Percentiles rank a stretch among this genome's conserved stretches.
Evolutionary conservation across 1,139 yeast genomes (phyloP).

Genomic region (Zygoascus meyerae): DNA sequence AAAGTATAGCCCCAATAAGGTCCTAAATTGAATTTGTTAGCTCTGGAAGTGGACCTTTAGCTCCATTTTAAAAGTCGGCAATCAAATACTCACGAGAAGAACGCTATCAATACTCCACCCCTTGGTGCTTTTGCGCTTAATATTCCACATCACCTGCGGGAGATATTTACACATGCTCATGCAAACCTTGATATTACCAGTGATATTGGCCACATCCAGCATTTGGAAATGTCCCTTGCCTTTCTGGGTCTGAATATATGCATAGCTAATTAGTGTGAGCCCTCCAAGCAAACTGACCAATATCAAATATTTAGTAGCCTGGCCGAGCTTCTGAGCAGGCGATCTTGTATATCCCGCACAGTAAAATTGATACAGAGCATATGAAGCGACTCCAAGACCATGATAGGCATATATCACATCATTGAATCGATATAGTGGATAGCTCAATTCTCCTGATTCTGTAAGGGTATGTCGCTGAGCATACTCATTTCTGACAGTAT

Average conservation of each 20-base stretch:
- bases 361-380: constrained; percentile 36
- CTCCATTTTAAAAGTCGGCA: neutral
- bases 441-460: constrained; percentile 22
- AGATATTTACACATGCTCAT: constrained; percentile 55
- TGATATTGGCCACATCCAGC: constrained; percentile 38
- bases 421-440: constrained; percentile 41
- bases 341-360: constrained; percentile 33
- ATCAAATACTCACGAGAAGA: constrained; percentile 9
- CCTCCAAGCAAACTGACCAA: constrained; percentile 18
- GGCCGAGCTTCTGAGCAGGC: constrained; percentile 27
- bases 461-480: constrained; percentile 28
- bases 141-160: constrained; percentile 55
- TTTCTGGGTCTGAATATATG: constrained; percentile 19
- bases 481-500: constrained; percentile 38
- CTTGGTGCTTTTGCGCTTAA: constrained; percentile 46
- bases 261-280: constrained; percentile 21
- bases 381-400: constrained; percentile 35
- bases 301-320: constrained; percentile 21
- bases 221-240: constrained; percentile 27
- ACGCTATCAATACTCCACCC: constrained; percentile 54
- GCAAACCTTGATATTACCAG: constrained; percentile 48
- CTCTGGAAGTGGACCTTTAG: neutral
- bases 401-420: constrained; percentile 43
- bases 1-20: constrained; percentile 48
- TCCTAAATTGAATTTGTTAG: constrained; percentile 36